Base-by-base conservation (phyloP, 345 rosid species). In the Rhodamnia rubescens region DNA sequence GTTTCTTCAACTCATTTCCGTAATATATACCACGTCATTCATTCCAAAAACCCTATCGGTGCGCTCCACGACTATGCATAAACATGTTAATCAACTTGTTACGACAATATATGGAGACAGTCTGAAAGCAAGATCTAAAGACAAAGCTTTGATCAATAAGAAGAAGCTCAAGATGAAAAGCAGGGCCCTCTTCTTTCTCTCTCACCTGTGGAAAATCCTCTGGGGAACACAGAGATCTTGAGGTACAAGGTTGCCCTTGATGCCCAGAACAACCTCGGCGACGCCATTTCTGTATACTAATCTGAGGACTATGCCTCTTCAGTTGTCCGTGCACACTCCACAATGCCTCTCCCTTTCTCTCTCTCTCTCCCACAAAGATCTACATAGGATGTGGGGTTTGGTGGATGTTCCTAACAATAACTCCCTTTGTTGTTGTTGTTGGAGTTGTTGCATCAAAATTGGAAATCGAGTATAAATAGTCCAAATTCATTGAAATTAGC, bases 211-310 rank as follows among this genome's bases (percentile, higher is more conserved):
- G 99, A 75, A 86, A 93, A 94, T 2, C 95, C 95, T 90, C 96
- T 92, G 84, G 91, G 90, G 40, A 91, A 54, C 83, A 94, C 90
- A 24, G 98, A 96, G 95, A 95, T 93, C 96, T 93, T 92, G 82
- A 96, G 94, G 88, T 90, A 89, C 58, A 98, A 95, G 87, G 98
- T 98, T 78, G 94, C 96, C 88, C 94, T 93, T 83, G 98, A 93
- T 81, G 98, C 96, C 96, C 96, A 95, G 90, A 96, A 85, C 89
- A 91, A 57, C 83, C 93, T 89, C 11, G 92, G 90, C 49, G 99
- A 96, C 98, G 94, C 93, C 54, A 32, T 57, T 24, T 84, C 56
- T n/a, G 50, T 58, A 49, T 32, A 42, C 2, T 10, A 18, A 44
- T 49, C 83, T 44, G 44, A 49, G 44, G 75, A 64, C 44, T 32